Evolutionary conservation across 768 basidiomycete genomes (phyloP), one percentile per base, ranked within the genome.

Genomic region (Dioszegia aurantiaca): DNA sequence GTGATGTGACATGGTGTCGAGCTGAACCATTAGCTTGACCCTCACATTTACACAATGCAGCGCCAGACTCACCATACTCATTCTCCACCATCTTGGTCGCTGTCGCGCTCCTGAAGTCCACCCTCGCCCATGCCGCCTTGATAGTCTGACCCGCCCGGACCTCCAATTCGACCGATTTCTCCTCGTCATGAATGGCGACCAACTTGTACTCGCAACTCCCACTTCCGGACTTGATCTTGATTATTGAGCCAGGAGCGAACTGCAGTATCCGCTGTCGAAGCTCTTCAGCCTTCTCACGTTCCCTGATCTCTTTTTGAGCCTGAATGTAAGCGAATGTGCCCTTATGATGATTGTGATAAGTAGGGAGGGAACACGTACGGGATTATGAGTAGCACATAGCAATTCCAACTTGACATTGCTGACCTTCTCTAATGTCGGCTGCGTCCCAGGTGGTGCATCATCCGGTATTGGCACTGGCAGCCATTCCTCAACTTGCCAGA

Each of bases 151-250:
- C 45, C 52, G 21, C 3, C 2, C 17, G 16, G 27, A 47, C n/a
- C 30, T 58, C 12, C 8, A 69, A 65, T n/a, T 67, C 58, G 12
- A 66, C 53, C 12, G 41, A 42, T 27, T 41, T 49, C 5, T 31
- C 36, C 2, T 40, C 23, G 44, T 64, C 62, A 19, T 43, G 14
- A 4, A 56, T 27, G 3, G 26, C 16, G 14, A 88, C 70, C 33
- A 94, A 80, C 4, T 85, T 86, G 4, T 92, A 90, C 72, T 93
- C 90, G 71, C 89, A 93, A 30, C 88, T 86, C 4, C 91, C 90
- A 10, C 87, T 82, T 65, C 83, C 86, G 45, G 88, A 85, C 42
- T 88, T 86, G 62, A 97, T 84, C 78, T 90, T 88, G 80, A 97
- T 86, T 12, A 86, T 83, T 17, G 85, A 80, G 80, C 88, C 86